Evolutionary conservation across 805 yeast species (phyloP).

Genomic region (Saccharomycopsis sp.): DNA sequence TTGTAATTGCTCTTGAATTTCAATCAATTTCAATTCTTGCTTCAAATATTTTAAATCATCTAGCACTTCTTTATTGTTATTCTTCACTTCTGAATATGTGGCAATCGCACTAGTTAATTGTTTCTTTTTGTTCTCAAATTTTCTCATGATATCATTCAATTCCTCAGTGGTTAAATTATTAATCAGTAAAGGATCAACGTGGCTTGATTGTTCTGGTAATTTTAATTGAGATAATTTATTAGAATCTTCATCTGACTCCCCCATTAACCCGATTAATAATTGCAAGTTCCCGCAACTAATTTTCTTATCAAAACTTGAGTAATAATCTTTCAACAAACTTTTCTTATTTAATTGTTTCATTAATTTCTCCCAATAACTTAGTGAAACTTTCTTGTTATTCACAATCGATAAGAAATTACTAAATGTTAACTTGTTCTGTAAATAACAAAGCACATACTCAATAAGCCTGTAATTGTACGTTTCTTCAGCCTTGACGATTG

Average conservation of each 20-base stretch:
- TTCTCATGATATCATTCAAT: constrained; percentile 23
- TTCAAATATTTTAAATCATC: constrained; percentile 36
- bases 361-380: constrained; percentile 31
- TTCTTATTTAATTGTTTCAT: constrained; percentile 13
- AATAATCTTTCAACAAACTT: constrained; percentile 16
- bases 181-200: constrained; percentile 19
- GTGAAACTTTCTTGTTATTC: constrained; percentile 38
- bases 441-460: constrained; percentile 45
- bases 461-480: constrained; percentile 56
- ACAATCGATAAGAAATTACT: constrained; percentile 56
- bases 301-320: constrained; percentile 36
- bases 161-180: constrained; percentile 13
- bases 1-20: constrained; percentile 38
- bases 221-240: constrained; percentile 25
- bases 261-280: constrained; percentile 28
- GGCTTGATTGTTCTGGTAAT: constrained; percentile 23
- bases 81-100: constrained; percentile 28
- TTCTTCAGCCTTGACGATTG: constrained; percentile 59
- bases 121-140: constrained; percentile 24
- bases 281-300: constrained; percentile 35
- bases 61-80: constrained; percentile 23
- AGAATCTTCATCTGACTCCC: constrained; percentile 29
- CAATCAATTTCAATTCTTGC: constrained; percentile 38
- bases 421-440: constrained; percentile 29
- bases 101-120: constrained; percentile 27